Percentiles rank a stretch among this genome's conserved stretches.
Evolutionary conservation across 108 stramenopile genomes (phyloP).

Genomic region (Pseudonitzschia multistriata): DNA sequence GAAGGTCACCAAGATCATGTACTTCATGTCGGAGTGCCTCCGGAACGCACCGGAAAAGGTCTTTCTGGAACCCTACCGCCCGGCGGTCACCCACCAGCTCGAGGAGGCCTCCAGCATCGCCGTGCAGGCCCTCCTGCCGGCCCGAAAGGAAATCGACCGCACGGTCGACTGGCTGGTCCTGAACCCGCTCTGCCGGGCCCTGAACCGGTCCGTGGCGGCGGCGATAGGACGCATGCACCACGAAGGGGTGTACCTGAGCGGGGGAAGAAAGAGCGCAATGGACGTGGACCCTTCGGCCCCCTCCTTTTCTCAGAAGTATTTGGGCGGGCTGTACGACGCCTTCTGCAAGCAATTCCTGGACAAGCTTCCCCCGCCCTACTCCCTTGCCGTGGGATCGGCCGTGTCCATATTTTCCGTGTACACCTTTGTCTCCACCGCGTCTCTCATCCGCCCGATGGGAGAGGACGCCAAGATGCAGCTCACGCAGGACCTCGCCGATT

Average conservation of each 20-base stretch:
- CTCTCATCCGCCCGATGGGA: conserved; percentile 73
- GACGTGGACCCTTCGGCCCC: conserved; percentile 17
- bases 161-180: conserved; percentile 61
- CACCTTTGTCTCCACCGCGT: conserved; percentile 77
- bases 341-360: conserved; percentile 55
- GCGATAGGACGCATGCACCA: conserved; percentile 76
- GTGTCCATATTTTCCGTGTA: conserved; percentile 80
- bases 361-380: conserved; percentile 67
- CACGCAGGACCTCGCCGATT: conserved; percentile 84
- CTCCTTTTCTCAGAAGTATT: conserved; percentile 75
- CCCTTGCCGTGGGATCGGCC: conserved; percentile 60
- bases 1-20: conserved; percentile 69
- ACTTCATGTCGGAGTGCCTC: conserved; percentile 48
- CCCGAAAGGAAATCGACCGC: conserved; percentile 68
- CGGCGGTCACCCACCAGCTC: conserved; percentile 69
- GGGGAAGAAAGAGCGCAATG: conserved; percentile 22
- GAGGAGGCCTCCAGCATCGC: conserved; percentile 82
- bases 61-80: conserved; percentile 81
- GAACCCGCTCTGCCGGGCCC: conserved; percentile 63
- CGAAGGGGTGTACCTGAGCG: conserved; percentile 55
- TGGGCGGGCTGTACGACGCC: conserved; percentile 53
- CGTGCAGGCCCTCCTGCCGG: conserved; percentile 60
- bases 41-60: conserved; percentile 72
- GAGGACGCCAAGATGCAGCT: conserved; percentile 67
- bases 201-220: conserved; percentile 56